Conservation (phyloP, 2,329 filamentous ascomycete species). For the Fusarium sp. region DNA sequence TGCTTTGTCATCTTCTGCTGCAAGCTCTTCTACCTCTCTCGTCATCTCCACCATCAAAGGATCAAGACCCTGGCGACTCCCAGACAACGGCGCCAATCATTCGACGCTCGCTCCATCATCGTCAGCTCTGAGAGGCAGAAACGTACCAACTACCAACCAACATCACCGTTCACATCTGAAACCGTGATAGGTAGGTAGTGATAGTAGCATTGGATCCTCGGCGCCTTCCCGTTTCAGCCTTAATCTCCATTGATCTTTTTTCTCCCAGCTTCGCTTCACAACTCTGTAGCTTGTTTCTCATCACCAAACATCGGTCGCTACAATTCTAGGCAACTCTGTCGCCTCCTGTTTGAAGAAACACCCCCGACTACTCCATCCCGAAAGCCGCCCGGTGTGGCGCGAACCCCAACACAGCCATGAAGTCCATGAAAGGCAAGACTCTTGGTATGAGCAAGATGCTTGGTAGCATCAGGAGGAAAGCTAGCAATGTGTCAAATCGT, state of each 20-base stretch:
- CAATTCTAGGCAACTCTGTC: background rate
- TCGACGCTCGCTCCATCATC: slow-evolving; percentile 38
- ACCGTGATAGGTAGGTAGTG: slow-evolving; percentile 19
- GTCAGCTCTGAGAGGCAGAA: slow-evolving; percentile 23
- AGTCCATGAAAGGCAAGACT: slow-evolving; percentile 60
- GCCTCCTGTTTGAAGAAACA: slow-evolving; percentile 25
- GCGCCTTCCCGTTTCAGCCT: slow-evolving; percentile 30
- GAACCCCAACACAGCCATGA: slow-evolving; percentile 52
- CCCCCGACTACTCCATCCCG: slow-evolving; percentile 6
- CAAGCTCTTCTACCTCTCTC: background rate
- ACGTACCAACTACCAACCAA: slow-evolving; percentile 32
- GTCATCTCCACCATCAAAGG: slow-evolving; percentile 19
- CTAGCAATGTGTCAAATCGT: slow-evolving; percentile 49
- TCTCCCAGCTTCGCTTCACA: slow-evolving; percentile 7
- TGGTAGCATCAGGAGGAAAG: slow-evolving; percentile 66
- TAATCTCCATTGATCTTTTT: slow-evolving; percentile 31
- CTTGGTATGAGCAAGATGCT: slow-evolving; percentile 70
- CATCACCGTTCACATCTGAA: slow-evolving; percentile 38
- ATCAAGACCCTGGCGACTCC: slow-evolving; percentile 43
- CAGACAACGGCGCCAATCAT: slow-evolving; percentile 47
- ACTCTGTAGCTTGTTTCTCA: background rate
- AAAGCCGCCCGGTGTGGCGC: slow-evolving; percentile 43
- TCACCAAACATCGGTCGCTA: background rate
- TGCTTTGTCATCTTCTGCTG: background rate
- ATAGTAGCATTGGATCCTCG: slow-evolving; percentile 32